Conservation (phyloP, 805 yeast genomes). For the Barnettozyma californica region DNA sequence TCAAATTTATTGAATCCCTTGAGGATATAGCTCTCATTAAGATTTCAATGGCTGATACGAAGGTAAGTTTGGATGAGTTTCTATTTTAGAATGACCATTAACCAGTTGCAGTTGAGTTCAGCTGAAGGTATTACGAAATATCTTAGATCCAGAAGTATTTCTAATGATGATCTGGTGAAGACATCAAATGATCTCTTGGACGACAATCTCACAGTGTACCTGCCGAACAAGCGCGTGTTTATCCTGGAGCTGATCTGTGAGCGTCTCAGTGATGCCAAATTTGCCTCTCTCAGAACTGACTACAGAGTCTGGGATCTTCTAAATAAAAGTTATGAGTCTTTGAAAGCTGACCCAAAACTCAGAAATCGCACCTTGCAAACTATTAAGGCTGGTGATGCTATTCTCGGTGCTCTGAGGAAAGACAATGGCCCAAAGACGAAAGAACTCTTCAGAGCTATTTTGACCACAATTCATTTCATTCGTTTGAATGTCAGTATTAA, state of each 20-base stretch:
- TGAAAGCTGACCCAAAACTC: conserved; percentile 25
- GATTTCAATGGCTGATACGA: not conserved
- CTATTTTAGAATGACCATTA: too few species aligned
- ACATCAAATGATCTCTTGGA: conserved; percentile 31
- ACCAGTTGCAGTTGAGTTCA: conserved; percentile 15
- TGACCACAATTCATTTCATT: conserved; percentile 11
- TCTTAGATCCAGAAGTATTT: conserved; percentile 48
- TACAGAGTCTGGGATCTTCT: conserved; percentile 47
- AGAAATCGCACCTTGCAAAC: conserved; percentile 39
- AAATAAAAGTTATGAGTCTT: conserved; percentile 32
- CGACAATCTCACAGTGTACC: conserved; percentile 31
- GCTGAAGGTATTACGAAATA: conserved; percentile 49
- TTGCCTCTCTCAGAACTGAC: conserved; percentile 38
- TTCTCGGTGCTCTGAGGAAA: conserved; percentile 23
- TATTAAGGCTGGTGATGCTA: conserved; percentile 36
- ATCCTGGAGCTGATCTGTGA: conserved; percentile 56
- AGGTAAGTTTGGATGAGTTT: not conserved
- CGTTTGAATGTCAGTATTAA: conserved; percentile 13
- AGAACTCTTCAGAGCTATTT: conserved; percentile 5
- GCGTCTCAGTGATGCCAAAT: conserved; percentile 46
- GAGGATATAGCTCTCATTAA: not conserved
- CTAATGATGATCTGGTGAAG: conserved; percentile 37
- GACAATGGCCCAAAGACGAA: not conserved
- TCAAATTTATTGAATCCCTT: not conserved
- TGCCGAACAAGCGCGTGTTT: conserved; percentile 53